A percentile compares a stretch with the other conserved stretches of the same genome.
These are phyloP conservation scores for Omphalea diandra DNA, from an alignment of 441 rosid genomes.

Conservation along the genomic window DNA sequence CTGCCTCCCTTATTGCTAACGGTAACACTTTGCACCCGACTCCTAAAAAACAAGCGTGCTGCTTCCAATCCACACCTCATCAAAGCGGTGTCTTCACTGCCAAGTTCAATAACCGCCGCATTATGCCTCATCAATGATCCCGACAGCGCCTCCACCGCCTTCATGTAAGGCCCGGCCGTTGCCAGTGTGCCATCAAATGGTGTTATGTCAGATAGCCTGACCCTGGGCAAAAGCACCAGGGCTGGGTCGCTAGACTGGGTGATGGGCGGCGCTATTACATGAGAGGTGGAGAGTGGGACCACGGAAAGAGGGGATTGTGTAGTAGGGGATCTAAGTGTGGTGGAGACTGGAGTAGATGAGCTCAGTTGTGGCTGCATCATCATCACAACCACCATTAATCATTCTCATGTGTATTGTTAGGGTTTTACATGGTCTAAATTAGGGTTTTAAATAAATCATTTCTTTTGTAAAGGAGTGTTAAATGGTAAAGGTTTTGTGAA, in stretches of 20 bases:
- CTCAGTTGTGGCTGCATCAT: conserved; percentile 50
- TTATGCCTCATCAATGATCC: conserved; percentile 76
- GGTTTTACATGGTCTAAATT: conserved; percentile 4
- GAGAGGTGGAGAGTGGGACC: conserved; percentile 16
- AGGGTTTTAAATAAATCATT: conserved; percentile 21
- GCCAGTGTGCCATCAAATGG: conserved; percentile 87
- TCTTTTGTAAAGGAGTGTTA: no score
- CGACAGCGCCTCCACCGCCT: conserved; percentile 80
- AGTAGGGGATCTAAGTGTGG: conserved; percentile 38
- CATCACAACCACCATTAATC: conserved; percentile 48
- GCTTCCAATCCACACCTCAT: conserved; percentile 87
- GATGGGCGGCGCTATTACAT: conserved; percentile 31
- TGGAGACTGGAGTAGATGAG: conserved; percentile 31
- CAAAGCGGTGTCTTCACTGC: conserved; percentile 62
- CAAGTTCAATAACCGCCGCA: conserved; percentile 81
- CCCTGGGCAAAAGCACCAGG: conserved; percentile 51
- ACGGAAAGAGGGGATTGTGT: conserved; percentile 31
- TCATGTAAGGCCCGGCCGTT: conserved; percentile 50
- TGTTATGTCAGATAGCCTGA: conserved; percentile 63
- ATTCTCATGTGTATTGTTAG: conserved; percentile 34
- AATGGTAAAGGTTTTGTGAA: no score
- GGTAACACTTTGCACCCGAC: conserved; percentile 44
- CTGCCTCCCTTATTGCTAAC: conserved; percentile 45
- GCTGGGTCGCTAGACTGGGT: conserved; percentile 33
- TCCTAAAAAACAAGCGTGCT: conserved; percentile 67